Evolutionary conservation across 202 grass and related monocot species (phyloP).

Genomic region (Saccharum hybrid): DNA sequence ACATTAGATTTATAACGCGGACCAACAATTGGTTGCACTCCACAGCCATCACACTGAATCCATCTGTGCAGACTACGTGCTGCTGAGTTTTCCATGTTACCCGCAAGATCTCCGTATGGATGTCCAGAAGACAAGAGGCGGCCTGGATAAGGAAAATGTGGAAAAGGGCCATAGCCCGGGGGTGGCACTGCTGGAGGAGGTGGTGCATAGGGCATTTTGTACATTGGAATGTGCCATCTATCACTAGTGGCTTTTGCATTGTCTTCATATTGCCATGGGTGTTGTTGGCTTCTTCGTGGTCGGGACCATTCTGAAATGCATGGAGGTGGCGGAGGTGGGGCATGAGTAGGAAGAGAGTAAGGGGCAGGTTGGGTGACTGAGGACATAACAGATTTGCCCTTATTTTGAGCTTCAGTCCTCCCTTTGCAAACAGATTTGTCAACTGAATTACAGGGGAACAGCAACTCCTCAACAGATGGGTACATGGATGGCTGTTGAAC

Average conservation of each 20-base stretch:
- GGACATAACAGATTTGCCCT: slow-evolving; percentile 58
- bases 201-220: slow-evolving; percentile 22
- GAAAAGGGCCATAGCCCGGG: slow-evolving; percentile 38
- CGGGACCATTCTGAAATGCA: slow-evolving; percentile 25
- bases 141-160: slow-evolving; percentile 55
- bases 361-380: background rate
- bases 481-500: slow-evolving; percentile 44
- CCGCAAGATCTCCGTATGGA: slow-evolving; percentile 49
- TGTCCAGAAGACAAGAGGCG: slow-evolving; percentile 43
- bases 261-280: slow-evolving; percentile 41
- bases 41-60: slow-evolving; percentile 86
- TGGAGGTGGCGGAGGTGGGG: slow-evolving; percentile 24
- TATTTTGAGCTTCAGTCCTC: slow-evolving; percentile 43
- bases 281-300: background rate
- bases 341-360: slow-evolving; percentile 18
- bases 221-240: slow-evolving; percentile 42
- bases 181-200: slow-evolving; percentile 26
- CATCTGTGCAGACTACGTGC: slow-evolving; percentile 52
- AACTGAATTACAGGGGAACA: slow-evolving; percentile 39
- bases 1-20: slow-evolving; percentile 84
- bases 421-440: slow-evolving; percentile 41
- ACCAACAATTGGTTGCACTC: slow-evolving; percentile 78
- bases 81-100: slow-evolving; percentile 36
- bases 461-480: slow-evolving; percentile 48
- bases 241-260: slow-evolving; percentile 35